Conservation (phyloP, 805 yeast genomes). For the Cyberlindnera bimundalis region DNA sequence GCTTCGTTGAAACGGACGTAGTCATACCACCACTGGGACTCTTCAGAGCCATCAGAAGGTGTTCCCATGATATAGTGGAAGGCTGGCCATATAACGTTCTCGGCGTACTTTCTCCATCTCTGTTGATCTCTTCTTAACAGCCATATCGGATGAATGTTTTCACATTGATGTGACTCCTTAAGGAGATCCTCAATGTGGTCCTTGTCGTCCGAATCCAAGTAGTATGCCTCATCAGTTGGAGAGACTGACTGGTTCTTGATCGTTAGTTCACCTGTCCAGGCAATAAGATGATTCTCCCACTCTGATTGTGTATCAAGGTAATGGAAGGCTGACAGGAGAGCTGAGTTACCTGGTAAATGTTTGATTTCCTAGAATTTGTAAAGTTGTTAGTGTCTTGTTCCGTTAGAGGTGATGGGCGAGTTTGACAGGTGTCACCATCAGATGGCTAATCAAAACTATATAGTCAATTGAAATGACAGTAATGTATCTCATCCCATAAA, state of each 20-base stretch:
- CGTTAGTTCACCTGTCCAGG: slow-evolving; percentile 90
- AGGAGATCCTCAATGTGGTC: slow-evolving; percentile 44
- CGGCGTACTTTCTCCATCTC: slow-evolving; percentile 89
- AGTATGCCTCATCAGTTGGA: slow-evolving; percentile 53
- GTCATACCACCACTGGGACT: slow-evolving; percentile 80
- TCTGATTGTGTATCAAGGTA: slow-evolving; percentile 60
- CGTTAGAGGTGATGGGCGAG: neutral
- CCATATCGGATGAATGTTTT: slow-evolving; percentile 84
- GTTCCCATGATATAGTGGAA: slow-evolving; percentile 88
- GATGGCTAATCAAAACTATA: no score
- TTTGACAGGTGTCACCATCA: slow-evolving; percentile 1
- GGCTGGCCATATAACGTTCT: slow-evolving; percentile 88
- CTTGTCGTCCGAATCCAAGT: slow-evolving; percentile 55
- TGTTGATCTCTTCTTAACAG: slow-evolving; percentile 71
- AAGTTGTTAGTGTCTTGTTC: slow-evolving; percentile 4
- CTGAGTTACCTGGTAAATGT: slow-evolving; percentile 77
- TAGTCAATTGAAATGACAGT: no score
- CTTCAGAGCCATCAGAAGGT: slow-evolving; percentile 64
- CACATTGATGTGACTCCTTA: slow-evolving; percentile 41
- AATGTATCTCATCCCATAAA: neutral
- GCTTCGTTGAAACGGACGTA: slow-evolving; percentile 90
- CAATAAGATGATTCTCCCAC: slow-evolving; percentile 87
- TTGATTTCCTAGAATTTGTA: slow-evolving; percentile 35
- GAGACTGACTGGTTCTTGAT: slow-evolving; percentile 17
- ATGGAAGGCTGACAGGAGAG: slow-evolving; percentile 71